These are phyloP conservation scores for Septoria petroselini DNA, from an alignment of 2,329 filamentous ascomycete genomes.

Conservation along the genomic window DNA sequence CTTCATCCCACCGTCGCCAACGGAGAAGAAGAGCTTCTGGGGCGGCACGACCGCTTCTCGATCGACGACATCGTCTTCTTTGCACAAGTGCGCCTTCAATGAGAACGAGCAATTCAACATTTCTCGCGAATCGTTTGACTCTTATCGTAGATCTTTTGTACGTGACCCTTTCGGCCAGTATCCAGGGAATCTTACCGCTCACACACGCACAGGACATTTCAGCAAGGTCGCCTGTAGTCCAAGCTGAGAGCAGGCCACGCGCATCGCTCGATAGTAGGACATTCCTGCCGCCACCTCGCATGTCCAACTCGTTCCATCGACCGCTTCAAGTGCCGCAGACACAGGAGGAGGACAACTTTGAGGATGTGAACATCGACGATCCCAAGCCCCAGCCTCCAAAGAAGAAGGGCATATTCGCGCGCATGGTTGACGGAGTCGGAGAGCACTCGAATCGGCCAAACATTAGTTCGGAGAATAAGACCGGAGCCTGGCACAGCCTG, in stretches of 20 bases:
- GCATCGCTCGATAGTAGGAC: conserved; percentile 74
- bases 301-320: conserved; percentile 34
- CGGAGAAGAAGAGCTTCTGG: conserved; percentile 82
- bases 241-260: conserved; percentile 58
- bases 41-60: conserved; percentile 49
- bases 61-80: conserved; percentile 51
- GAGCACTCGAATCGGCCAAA: conserved; percentile 34
- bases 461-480: conserved; percentile 23
- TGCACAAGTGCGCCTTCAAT: conserved; percentile 63
- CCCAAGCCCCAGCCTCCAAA: conserved; percentile 58
- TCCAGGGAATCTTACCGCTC: neutral
- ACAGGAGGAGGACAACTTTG: conserved; percentile 60
- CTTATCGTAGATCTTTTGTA: conserved; percentile 93
- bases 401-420: conserved; percentile 76
- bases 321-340: conserved; percentile 36
- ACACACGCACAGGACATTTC: conserved; percentile 70
- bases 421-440: conserved; percentile 62
- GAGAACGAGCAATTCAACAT: conserved; percentile 94
- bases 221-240: conserved; percentile 72
- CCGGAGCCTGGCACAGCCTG: conserved; percentile 47
- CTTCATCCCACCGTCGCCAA: conserved; percentile 91
- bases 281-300: conserved; percentile 49
- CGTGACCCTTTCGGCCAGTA: conserved; percentile 42
- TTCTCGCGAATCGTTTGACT: conserved; percentile 94
- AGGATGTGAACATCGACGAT: conserved; percentile 87